A percentile compares a stretch with the other conserved stretches of the same genome.
Evolutionary conservation across 495 filamentous ascomycete genomes (phyloP).

Genomic region (Xylaria longipes): DNA sequence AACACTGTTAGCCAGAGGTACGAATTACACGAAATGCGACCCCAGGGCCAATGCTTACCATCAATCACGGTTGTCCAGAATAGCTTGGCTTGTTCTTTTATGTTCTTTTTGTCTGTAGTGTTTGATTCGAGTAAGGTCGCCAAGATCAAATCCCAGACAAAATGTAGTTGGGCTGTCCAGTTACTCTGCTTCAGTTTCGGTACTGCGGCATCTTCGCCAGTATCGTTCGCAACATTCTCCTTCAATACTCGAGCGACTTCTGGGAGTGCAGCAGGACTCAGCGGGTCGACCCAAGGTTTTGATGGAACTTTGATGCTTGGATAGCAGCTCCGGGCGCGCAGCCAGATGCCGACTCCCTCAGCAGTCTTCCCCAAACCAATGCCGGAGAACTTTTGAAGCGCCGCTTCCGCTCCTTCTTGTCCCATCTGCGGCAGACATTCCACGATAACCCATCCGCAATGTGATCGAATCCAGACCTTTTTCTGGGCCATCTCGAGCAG

Average conservation of each 20-base stretch:
- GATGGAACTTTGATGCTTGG: conserved; percentile 67
- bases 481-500: conserved; percentile 63
- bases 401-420: conserved; percentile 60
- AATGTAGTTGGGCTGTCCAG: conserved; percentile 82
- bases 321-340: conserved; percentile 68
- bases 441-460: conserved; percentile 77
- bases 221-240: conserved; percentile 67
- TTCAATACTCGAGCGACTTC: conserved; percentile 78
- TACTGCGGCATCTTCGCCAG: conserved; percentile 51
- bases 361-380: conserved; percentile 74
- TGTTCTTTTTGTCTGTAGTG: conserved; percentile 38
- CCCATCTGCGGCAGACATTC: conserved; percentile 58
- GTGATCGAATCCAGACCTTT: conserved; percentile 88
- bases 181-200: conserved; percentile 57
- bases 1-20: conserved; percentile 25
- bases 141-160: conserved; percentile 85
- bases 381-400: conserved; percentile 66
- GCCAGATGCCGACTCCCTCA: conserved; percentile 90
- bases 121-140: conserved; percentile 53
- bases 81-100: conserved; percentile 64
- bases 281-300: conserved; percentile 79
- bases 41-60: conserved; percentile 59
- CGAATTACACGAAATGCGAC: not conserved
- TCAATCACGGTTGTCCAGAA: conserved; percentile 94
- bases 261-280: conserved; percentile 66